Percentiles rank a stretch among this genome's conserved stretches.
Conservation (phyloP, 179 eudicot species). For the Gypsophila paniculata region DNA sequence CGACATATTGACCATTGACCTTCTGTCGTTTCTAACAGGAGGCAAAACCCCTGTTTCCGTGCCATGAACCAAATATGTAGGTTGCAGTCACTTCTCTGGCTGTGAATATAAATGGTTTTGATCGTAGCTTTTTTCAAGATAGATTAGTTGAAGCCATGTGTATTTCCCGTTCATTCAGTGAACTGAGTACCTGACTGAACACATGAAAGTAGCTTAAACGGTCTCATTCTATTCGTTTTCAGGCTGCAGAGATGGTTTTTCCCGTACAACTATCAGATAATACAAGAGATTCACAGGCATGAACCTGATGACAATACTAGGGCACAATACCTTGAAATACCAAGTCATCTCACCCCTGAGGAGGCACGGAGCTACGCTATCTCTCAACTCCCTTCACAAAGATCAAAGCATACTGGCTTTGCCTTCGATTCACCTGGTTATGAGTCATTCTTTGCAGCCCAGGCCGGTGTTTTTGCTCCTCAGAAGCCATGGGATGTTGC, state of each 20-base stretch:
- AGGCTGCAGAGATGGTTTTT: conserved; percentile 90
- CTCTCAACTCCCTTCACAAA: conserved; percentile 70
- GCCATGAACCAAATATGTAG: not conserved
- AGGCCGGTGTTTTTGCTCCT: conserved; percentile 68
- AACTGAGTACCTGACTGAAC: not conserved
- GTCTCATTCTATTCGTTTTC: conserved; percentile 21
- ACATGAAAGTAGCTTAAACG: not conserved
- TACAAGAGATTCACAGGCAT: conserved; percentile 71
- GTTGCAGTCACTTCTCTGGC: not conserved
- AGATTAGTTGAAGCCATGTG: not conserved
- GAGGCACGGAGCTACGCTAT: conserved; percentile 72
- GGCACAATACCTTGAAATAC: conserved; percentile 54
- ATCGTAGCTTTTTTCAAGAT: not conserved
- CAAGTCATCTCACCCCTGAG: conserved; percentile 52
- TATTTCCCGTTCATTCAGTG: not conserved
- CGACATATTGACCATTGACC: no score
- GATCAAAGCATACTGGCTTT: conserved; percentile 82
- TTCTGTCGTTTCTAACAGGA: no score
- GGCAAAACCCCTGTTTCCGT: no score
- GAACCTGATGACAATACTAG: conserved; percentile 52
- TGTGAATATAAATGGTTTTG: no score
- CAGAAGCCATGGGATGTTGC: conserved; percentile 94
- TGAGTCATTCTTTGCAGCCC: conserved; percentile 92
- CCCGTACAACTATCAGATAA: conserved; percentile 79
- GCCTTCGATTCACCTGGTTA: conserved; percentile 97